Evolutionary conservation across 257 asterid genomes (phyloP).

Genomic region (Striga asiatica): DNA sequence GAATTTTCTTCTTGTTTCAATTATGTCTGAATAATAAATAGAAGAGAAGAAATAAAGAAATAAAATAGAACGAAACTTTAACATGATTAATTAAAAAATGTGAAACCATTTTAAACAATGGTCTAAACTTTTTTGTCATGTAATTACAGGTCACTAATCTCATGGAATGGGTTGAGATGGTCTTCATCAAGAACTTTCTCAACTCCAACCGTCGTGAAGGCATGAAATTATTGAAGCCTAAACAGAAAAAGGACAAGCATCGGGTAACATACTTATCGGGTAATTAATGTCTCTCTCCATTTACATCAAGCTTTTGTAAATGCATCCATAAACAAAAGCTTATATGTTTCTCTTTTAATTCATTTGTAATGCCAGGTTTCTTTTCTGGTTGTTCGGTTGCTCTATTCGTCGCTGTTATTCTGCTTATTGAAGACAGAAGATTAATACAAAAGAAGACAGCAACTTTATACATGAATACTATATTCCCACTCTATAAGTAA

Average conservation of each 20-base stretch:
- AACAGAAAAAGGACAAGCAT: constrained; percentile 50
- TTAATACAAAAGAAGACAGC: constrained; percentile 31
- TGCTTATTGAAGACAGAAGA: constrained; percentile 45
- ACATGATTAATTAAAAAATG: too few relatives aligned
- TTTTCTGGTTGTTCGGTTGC: constrained; percentile 68
- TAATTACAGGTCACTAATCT: constrained; percentile 44
- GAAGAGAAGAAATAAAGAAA: background rate
- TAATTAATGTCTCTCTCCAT: constrained; percentile 14
- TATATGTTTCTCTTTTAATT: background rate
- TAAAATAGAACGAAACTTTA: background rate
- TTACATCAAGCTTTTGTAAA: background rate
- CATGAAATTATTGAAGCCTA: constrained; percentile 76
- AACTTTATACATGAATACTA: constrained; percentile 36
- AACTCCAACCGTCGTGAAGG: constrained; percentile 55
- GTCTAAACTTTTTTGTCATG: too few relatives aligned
- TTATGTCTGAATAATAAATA: too few relatives aligned
- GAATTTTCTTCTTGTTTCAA: background rate
- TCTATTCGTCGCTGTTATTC: constrained; percentile 46
- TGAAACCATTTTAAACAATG: too few relatives aligned
- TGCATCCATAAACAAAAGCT: too few relatives aligned
- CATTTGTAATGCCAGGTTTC: constrained; percentile 41
- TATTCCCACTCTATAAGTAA: constrained; percentile 78
- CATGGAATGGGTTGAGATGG: constrained; percentile 51
- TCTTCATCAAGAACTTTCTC: constrained; percentile 49
- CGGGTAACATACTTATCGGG: constrained; percentile 61